Base-by-base conservation (phyloP, 768 basidiomycete genomes). In the Suillus americanus region DNA sequence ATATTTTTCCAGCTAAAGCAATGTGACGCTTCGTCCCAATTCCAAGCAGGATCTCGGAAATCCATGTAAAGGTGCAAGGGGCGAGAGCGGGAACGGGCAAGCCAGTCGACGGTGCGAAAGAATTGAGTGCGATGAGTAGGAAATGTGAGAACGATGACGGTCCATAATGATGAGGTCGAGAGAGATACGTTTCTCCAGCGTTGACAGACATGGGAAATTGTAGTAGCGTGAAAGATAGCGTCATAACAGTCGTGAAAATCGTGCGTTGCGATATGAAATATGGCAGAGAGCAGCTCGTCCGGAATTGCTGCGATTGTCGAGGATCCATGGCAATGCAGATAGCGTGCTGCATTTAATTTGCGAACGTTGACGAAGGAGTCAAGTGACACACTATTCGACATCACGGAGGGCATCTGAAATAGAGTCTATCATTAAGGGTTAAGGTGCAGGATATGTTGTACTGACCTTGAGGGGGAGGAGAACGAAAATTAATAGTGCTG, bases 41-140 rank as follows among this genome's bases (percentile, higher is more conserved):
- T 75, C 82, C 86, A 87, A 23, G 72, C 68, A 2, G 82, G 81
- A 73, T 89, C 87, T 20, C 87, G 85, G 67, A 88, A 80, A 69
- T 88, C 86, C 66, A 88, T 78, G 53, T 80, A 71, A 54, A 89
- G 78, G 65, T 84, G 77, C 56, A 89, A 77, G 1, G 86, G 81
- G 61, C 76, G 74, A 14, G 69, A 65, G 28, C 75, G 74, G 12
- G 87, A 88, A n/a, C 85, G 79, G 16, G 67, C 63, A 8, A 88
- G 70, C 72, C 77, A 84, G 25, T 78, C 65, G 2, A 73, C 61
- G 5, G 78, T 72, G 60, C 80, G 79, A 20, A 69, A 62, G 5
- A 83, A 66, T 65, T 85, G 82, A 7, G 63, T 66, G 8, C 68
- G 64, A n/a, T 74, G 77, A 13, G 79, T 72, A 2, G 86, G 85